Evolutionary conservation across 2,329 filamentous ascomycete species (phyloP).

Genomic region (Dothidotthia symphoricarpi): DNA sequence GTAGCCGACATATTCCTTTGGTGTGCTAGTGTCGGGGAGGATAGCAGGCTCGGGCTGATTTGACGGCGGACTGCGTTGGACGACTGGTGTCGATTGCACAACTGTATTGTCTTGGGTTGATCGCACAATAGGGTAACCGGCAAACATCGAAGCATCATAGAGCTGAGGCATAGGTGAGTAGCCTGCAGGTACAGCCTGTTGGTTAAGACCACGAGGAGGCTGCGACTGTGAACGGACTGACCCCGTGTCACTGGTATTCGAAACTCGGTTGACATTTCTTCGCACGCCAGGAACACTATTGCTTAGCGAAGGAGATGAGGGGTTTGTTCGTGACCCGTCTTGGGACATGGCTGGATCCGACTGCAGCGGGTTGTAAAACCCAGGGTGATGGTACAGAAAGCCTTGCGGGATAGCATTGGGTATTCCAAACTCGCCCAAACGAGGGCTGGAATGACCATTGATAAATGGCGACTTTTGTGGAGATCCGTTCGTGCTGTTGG

Average conservation of each 20-base stretch:
- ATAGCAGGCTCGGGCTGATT: constrained; percentile 20
- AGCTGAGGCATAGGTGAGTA: constrained; percentile 40
- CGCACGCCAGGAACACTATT: constrained; percentile 46
- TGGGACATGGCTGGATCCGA: constrained; percentile 39
- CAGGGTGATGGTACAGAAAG: constrained; percentile 49
- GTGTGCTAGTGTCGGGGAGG: constrained; percentile 37
- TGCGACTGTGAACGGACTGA: constrained; percentile 52
- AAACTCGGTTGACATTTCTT: constrained; percentile 44
- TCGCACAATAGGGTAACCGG: constrained; percentile 36
- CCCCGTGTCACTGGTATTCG: constrained; percentile 45
- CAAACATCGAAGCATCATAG: constrained; percentile 30
- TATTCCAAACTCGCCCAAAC: constrained; percentile 29
- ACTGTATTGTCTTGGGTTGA: constrained; percentile 32
- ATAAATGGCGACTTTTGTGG: constrained; percentile 42
- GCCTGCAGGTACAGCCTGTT: constrained; percentile 41
- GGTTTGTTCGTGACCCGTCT: constrained; percentile 49
- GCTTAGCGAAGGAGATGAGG: constrained; percentile 50
- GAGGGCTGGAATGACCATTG: constrained; percentile 35
- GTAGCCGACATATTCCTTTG: constrained; percentile 54
- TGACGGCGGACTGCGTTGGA: constrained; percentile 21
- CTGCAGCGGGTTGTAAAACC: constrained; percentile 43
- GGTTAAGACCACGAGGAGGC: constrained; percentile 46
- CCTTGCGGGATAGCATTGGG: constrained; percentile 39
- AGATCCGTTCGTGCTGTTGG: constrained; percentile 41
- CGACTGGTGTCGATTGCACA: constrained; percentile 19